Evolutionary conservation across 768 basidiomycete species (phyloP), one percentile per base, ranked within the genome.

Genomic region (Suillus sp.): DNA sequence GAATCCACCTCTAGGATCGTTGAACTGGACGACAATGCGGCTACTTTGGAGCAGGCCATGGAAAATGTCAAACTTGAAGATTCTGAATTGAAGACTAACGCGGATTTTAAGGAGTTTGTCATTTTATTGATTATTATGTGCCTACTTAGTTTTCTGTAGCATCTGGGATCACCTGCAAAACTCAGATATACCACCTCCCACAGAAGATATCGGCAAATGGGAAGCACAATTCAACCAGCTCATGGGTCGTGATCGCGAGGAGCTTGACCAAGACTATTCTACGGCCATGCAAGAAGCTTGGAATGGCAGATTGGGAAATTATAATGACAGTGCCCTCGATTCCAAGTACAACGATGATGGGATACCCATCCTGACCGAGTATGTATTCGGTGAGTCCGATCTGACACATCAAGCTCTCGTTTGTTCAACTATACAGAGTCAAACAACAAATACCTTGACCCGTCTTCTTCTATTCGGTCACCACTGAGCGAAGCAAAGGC

Each of bases 201-300:
- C 79, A 27, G 88, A 86, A 71, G 89, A 92, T 63, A 72, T 91
- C 61, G 85, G 86, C 1, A 88, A 87, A 73, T 93, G 92, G 92
- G 93, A 94, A 74, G 84, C 90, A 7, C 87, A 93, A 72, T 90
- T 93, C 66, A 88, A 89, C 71, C 87, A 92, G 64, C 77, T 92
- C 47, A 91, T 93, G 90, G 81, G 80, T 38, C 72, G 83, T 10
- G 81, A 88, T 63, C 84, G 89, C 35, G 87, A 91, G 25, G 87
- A 88, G 35, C 73, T 85, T 1, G 86, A 88, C n/a, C 74, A 78
- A 61, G 90, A 90, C 70, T 87, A 86, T 55, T 85, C 86, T 18
- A 74, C 77, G 2, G 76, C 75, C 22, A 89, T 92, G 84, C 83
- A 89, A 69, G 73, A 79, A 59, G 84, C 84, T 60, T 93, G 88